A percentile compares a stretch with the other conserved stretches of the same genome.
phyloP scores from a whole-genome alignment of 495 filamentous ascomycete genomes.

The Alectoria sarmentosa region DNA sequence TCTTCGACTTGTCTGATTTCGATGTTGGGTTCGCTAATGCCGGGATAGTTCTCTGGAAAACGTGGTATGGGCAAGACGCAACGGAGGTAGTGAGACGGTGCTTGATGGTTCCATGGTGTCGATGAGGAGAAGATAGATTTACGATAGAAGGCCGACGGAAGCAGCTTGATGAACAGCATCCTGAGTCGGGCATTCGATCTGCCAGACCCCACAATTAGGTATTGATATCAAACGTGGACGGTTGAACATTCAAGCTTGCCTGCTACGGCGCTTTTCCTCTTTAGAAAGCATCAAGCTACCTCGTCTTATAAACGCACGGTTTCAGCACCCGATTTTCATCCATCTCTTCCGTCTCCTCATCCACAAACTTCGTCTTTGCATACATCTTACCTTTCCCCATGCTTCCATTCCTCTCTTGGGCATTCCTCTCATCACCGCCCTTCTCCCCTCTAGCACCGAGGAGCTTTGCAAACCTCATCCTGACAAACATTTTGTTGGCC shows the following conservation, averaged over 20 bases:
- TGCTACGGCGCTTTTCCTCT: no score
- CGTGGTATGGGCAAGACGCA: conserved; percentile 53
- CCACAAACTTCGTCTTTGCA: conserved; percentile 54
- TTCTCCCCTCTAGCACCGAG: conserved; percentile 58
- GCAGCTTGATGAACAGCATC: neutral
- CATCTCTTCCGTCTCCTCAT: conserved; percentile 45
- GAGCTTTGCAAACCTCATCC: conserved; percentile 85
- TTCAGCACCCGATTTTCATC: conserved; percentile 63
- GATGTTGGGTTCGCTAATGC: conserved; percentile 20
- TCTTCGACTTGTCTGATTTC: neutral
- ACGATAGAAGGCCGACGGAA: no score
- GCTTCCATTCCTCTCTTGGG: conserved; percentile 25
- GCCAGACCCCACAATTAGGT: no score
- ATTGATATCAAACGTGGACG: no score
- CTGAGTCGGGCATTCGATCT: no score
- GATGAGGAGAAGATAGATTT: no score
- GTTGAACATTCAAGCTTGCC: no score
- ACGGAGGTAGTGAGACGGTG: conserved; percentile 45
- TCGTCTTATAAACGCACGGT: conserved; percentile 93
- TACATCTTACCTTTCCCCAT: conserved; percentile 24
- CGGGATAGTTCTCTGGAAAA: conserved; percentile 47
- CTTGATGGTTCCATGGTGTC: neutral
- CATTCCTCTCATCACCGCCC: conserved; percentile 40
- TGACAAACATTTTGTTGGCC: conserved; percentile 96
- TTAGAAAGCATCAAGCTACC: conserved; percentile 39